Evolutionary conservation across 257 asterid species (phyloP).

Genomic region (Solanum ahanhuiri): DNA sequence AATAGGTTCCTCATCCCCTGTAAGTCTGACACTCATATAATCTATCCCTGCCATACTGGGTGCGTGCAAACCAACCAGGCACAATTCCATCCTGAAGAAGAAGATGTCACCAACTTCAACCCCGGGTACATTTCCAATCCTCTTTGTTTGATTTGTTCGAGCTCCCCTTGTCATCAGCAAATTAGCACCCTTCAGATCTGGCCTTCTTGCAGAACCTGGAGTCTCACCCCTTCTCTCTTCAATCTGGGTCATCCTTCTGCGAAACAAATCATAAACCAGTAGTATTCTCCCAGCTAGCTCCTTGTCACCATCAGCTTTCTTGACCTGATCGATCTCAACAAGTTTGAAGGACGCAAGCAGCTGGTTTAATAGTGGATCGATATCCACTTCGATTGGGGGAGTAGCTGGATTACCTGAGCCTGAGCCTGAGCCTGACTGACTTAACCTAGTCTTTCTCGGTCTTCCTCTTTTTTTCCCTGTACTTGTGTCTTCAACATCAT

Average conservation of each 20-base stretch:
- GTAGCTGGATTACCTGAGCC: neutral
- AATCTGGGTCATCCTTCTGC: slow-evolving; percentile 49
- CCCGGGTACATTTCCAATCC: slow-evolving; percentile 71
- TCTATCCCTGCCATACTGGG: slow-evolving; percentile 96
- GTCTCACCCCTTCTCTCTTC: slow-evolving; percentile 47
- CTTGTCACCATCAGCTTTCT: slow-evolving; percentile 52
- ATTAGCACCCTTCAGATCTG: slow-evolving; percentile 56
- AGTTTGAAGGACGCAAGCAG: slow-evolving; percentile 43
- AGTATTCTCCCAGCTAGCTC: slow-evolving; percentile 37
- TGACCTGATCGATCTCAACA: slow-evolving; percentile 38
- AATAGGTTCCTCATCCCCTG: slow-evolving; percentile 68
- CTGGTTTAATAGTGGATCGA: slow-evolving; percentile 33
- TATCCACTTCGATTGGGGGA: slow-evolving; percentile 21
- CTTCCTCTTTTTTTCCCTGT: slow-evolving; percentile 41
- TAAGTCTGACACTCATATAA: slow-evolving; percentile 51
- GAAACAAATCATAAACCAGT: slow-evolving; percentile 43
- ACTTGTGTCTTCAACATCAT: slow-evolving; percentile 31
- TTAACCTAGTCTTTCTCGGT: slow-evolving; percentile 22
- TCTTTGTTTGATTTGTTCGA: slow-evolving; percentile 52
- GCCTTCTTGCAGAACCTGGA: slow-evolving; percentile 49
- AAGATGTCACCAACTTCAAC: slow-evolving; percentile 83
- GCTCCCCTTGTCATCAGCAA: slow-evolving; percentile 58
- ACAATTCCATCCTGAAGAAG: slow-evolving; percentile 83
- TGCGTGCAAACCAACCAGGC: slow-evolving; percentile 75
- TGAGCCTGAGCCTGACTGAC: neutral